Base-by-base conservation (phyloP, 1,139 yeast genomes). In the Zygosaccharomyces pseudobailii region DNA sequence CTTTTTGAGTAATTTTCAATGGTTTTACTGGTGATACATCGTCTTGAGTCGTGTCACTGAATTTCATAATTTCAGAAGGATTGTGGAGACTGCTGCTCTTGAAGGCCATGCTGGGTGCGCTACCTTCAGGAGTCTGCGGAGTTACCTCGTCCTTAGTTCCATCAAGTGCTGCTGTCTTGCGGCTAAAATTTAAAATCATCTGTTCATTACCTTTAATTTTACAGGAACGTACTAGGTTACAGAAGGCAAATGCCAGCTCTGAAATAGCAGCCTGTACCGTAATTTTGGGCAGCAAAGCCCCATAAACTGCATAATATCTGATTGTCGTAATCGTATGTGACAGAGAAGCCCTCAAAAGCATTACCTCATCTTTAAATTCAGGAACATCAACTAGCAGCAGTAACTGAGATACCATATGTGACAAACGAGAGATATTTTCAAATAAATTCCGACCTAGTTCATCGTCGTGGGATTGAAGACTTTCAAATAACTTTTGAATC, bases 241-340 rank as follows among this genome's bases (percentile, higher is more conserved):
- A 82, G 10, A 88, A 76, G 1, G 89, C 75, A 58, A 83, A 84
- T 10, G 83, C 75, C 40, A 90, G 70, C 61, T 89, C 96, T 31
- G 87, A 78, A 8, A 88, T 71, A 0, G 97, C 84, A 23, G 90
- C 80, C 66, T 88, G 87, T 34, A 90, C 74, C 7, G 89, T 76
- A 31, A 86, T 71, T 47, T 76, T 76, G 1, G 97, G 97, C 45
- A 88, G 69, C 10, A 87, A 61, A 6, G 76, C 76, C 4, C 78
- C 72, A 52, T 86, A 82, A 5, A 81, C 70, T 1, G 87, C 81
- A 65, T 73, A 87, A 62, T 88, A 88, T 59, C 96, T 76, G 0
- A 95, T 78, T 0, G 92, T 78, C 4, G 96, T 82, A 42, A 90
- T 79, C 1, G 84, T 77, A 68, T 85, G 89, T 25, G 89, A 81